phyloP scores from a whole-genome alignment of 352 stramenopile species.

The Proteromonas lacertae region DNA sequence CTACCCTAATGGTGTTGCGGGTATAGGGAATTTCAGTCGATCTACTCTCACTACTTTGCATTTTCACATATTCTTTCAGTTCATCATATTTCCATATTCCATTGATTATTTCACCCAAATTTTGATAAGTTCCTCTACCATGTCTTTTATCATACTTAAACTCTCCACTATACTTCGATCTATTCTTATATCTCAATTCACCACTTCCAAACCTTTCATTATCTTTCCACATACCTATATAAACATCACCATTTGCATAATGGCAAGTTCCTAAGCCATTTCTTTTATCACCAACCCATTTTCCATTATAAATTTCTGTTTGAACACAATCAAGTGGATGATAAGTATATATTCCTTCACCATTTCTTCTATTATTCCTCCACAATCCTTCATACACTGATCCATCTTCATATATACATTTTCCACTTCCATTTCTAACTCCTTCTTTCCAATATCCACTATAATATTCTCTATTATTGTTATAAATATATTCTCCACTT shows the following conservation, averaged over 20 bases:
- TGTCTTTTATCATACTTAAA: slow-evolving; percentile 2
- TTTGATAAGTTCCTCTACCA: slow-evolving; percentile 5
- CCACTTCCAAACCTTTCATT: slow-evolving; percentile 26
- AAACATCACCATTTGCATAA: slow-evolving; percentile 1
- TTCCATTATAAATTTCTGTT: background rate
- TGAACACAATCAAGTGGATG: background rate
- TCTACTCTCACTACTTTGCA: too few relatives aligned
- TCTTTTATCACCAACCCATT: background rate
- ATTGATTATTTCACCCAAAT: too few relatives aligned
- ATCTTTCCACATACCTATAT: slow-evolving; percentile 14
- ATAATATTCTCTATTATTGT: background rate
- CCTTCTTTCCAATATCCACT: background rate
- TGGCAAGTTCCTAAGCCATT: background rate
- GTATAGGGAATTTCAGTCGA: too few relatives aligned
- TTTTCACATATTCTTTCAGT: too few relatives aligned
- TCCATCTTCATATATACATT: background rate
- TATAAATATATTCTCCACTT: background rate
- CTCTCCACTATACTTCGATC: background rate
- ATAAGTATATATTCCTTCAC: background rate
- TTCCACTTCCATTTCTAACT: background rate
- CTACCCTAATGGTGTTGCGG: too few relatives aligned
- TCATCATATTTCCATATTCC: too few relatives aligned
- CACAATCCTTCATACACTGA: background rate
- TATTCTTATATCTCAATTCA: slow-evolving; percentile 17
- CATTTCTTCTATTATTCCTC: background rate